phyloP scores from a whole-genome alignment of 192 early-diverging fungal species.

The Pilaira anomala region DNA sequence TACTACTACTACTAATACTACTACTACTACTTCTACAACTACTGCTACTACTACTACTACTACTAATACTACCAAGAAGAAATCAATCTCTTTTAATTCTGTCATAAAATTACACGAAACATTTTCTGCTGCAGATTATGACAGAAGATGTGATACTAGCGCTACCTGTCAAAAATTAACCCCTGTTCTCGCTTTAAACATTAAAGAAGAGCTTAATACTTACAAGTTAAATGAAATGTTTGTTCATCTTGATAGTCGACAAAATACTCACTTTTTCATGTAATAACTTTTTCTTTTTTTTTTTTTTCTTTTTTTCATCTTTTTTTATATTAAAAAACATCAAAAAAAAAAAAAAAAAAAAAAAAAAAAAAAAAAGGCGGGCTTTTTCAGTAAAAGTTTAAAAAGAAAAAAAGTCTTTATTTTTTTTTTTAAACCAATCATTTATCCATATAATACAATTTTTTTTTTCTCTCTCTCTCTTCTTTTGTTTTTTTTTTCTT shows the following conservation, averaged over 20 bases:
- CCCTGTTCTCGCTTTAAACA: constrained; percentile 76
- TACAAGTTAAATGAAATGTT: constrained; percentile 92
- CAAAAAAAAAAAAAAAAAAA: too few relatives aligned
- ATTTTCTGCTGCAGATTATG: constrained; percentile 75
- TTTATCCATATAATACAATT: not conserved
- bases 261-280: constrained; percentile 72
- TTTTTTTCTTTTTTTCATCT: not conserved
- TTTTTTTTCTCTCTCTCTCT: not conserved
- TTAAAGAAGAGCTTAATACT: constrained; percentile 92
- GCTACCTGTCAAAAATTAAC: constrained; percentile 83
- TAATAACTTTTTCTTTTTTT: constrained; percentile 23
- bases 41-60: too few relatives aligned
- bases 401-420: not conserved
- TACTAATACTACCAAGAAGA: not conserved
- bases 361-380: too few relatives aligned
- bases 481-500: constrained; percentile 2
- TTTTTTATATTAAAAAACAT: too few relatives aligned
- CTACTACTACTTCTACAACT: too few relatives aligned
- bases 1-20: too few relatives aligned
- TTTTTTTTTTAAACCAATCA: not conserved
- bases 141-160: constrained; percentile 76
- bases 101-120: constrained; percentile 50
- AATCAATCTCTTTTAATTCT: constrained; percentile 5
- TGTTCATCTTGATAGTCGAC: constrained; percentile 75
- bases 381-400: not conserved